Conservation (phyloP, 2,329 filamentous ascomycete species). For the Diaporthe aspalathi region DNA sequence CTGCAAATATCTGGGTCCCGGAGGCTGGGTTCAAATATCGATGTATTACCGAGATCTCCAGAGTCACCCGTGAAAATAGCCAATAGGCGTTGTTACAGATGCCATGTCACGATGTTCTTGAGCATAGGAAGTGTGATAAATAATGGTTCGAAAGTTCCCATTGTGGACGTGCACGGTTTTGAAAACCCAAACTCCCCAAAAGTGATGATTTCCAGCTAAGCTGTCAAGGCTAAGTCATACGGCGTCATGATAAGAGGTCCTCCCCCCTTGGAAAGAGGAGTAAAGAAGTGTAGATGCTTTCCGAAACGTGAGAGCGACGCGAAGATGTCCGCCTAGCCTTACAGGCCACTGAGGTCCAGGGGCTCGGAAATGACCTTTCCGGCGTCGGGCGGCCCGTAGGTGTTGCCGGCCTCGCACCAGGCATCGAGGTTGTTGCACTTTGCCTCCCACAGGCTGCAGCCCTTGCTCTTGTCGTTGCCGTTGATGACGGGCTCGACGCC, state of each 20-base stretch:
- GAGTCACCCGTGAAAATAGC: too few species aligned
- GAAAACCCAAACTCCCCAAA: not conserved
- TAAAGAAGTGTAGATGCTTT: slow-evolving; percentile 21
- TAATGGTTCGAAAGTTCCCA: not conserved
- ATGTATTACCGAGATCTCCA: too few species aligned
- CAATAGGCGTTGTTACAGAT: not conserved
- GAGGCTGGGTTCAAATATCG: not conserved
- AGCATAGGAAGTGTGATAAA: not conserved
- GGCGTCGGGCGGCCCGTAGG: slow-evolving; percentile 7
- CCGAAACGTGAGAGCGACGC: not conserved
- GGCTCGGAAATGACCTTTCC: slow-evolving; percentile 26
- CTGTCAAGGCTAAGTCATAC: slow-evolving; percentile 32
- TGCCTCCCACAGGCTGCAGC: slow-evolving; percentile 25
- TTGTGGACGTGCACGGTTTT: not conserved
- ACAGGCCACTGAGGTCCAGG: slow-evolving; percentile 16
- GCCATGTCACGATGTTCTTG: not conserved
- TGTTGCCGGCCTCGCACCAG: slow-evolving; percentile 27
- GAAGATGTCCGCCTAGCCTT: not conserved
- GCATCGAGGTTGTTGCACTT: slow-evolving; percentile 29
- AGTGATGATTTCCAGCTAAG: slow-evolving; percentile 18
- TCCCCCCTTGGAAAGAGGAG: not conserved
- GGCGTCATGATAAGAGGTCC: slow-evolving; percentile 27
- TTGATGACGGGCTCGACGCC: slow-evolving; percentile 30
- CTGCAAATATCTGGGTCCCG: not conserved
- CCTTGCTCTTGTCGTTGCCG: slow-evolving; percentile 25